Evolutionary conservation across 2,329 filamentous ascomycete species (phyloP), one percentile per base, ranked within the genome.

Genomic region (Talaromyces funiculosus): DNA sequence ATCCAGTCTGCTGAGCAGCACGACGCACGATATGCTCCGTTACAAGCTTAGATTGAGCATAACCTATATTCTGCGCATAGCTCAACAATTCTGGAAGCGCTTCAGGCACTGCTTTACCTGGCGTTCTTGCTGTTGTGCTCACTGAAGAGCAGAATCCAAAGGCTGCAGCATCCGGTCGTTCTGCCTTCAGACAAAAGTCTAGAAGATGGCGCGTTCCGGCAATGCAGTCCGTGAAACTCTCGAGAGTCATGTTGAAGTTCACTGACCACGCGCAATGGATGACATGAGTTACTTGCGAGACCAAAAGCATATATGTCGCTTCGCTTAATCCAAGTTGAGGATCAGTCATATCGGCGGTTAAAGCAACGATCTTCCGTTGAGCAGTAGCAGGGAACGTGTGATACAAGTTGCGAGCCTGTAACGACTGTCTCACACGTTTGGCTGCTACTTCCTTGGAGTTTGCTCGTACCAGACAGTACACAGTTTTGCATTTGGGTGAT

Each of bases 231-330:
- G 78, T 78, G 65, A 87, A 87, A 61, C 80, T 83, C 42, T 71
- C 72, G 1, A 88, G 74, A 4, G 80, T 78, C 57, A 85, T 74
- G 26, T 80, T 81, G 74, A 88, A 88, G 69, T 88, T 87, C 18
- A 88, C 86, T 2, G 81, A 77, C 86, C 86, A 88, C 24, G 85
- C 85, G 8, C 85, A 77, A 68, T 88, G 85, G 59, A 89, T 80
- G n/a, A 90, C 75, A 2, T 79, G 69, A 1, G 81, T 82, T 1
- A 77, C 71, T 60, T 80, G 72, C 3, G 64, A 63, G 0, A 74
- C 72, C 1, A 86, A 67, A 1, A 79, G 9, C 18, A 4, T 42
- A 20, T 42, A 42, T 42, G 18, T 42, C 38, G 10, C 38, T 20
- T 42, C 38, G 18, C 38, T 42, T 4, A 42, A 42, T 20, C 38